These are phyloP conservation scores for Vararia minispora DNA, from an alignment of 768 basidiomycete genomes.

Conservation along the genomic window DNA sequence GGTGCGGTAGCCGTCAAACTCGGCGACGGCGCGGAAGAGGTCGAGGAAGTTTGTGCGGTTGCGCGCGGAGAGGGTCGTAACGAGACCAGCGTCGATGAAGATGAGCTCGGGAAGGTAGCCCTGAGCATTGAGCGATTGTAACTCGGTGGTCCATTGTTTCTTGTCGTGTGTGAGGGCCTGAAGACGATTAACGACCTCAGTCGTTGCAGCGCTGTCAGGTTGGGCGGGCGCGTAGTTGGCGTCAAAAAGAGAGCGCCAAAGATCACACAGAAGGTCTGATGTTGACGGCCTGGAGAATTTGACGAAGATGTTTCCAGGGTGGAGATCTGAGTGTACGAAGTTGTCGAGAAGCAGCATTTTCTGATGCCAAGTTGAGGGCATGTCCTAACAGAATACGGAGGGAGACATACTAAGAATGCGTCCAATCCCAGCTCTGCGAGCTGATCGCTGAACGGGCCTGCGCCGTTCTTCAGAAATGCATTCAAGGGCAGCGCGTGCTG, in stretches of 20 bases:
- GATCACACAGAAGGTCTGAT: constrained; percentile 44
- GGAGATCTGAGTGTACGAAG: constrained; percentile 88
- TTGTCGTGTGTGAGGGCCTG: constrained; percentile 46
- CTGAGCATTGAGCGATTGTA: constrained; percentile 44
- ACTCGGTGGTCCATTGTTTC: constrained; percentile 57
- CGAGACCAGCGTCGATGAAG: constrained; percentile 93
- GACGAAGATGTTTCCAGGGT: constrained; percentile 95
- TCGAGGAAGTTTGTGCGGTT: constrained; percentile 93
- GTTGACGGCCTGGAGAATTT: constrained; percentile 87
- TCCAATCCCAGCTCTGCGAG: constrained; percentile 90
- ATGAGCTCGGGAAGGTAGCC: constrained; percentile 93
- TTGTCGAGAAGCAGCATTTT: constrained; percentile 98
- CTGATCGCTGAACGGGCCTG: constrained; percentile 81
- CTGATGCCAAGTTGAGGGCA: constrained; percentile 27
- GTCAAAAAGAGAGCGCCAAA: constrained; percentile 45
- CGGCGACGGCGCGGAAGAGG: constrained; percentile 89
- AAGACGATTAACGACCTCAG: constrained; percentile 71
- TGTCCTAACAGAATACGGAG: not conserved
- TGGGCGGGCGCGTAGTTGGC: constrained; percentile 13
- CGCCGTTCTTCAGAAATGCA: constrained; percentile 77
- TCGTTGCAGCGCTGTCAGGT: constrained; percentile 19
- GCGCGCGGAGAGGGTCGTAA: constrained; percentile 72
- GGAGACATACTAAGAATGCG: constrained; percentile 72
- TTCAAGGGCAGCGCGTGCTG: constrained; percentile 89
- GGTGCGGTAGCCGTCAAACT: constrained; percentile 93